Percentiles rank a stretch among this genome's conserved stretches.
Evolutionary conservation across 345 rosid genomes (phyloP).

Genomic region (Salix suchowensis): DNA sequence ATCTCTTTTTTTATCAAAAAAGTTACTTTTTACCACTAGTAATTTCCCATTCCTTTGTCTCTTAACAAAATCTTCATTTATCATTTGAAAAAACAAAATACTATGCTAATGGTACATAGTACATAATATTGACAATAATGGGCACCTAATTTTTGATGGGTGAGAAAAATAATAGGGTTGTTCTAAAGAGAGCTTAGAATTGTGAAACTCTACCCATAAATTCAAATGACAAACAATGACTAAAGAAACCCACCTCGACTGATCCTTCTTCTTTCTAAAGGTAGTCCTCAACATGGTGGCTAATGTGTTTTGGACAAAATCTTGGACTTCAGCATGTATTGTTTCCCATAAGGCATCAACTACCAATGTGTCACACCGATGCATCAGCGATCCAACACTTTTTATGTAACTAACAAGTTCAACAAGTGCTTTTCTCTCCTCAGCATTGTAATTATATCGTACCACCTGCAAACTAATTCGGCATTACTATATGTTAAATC

Average conservation of each 20-base stretch:
- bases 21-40: not conserved
- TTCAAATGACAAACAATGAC: conserved; percentile 9
- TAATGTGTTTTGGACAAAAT: conserved; percentile 93
- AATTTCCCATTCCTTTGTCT: not conserved
- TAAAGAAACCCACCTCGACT: conserved; percentile 59
- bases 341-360: conserved; percentile 99
- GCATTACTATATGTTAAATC: conserved; percentile 1
- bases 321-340: conserved; percentile 97
- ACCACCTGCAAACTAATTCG: conserved; percentile 60
- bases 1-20: not conserved
- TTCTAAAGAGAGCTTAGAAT: not conserved
- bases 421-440: conserved; percentile 87
- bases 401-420: conserved; percentile 95
- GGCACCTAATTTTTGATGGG: not conserved
- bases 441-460: conserved; percentile 79
- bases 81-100: not conserved
- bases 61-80: not conserved
- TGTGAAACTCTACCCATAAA: not conserved
- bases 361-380: conserved; percentile 79
- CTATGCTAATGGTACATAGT: not conserved
- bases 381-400: conserved; percentile 91
- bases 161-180: not conserved
- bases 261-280: conserved; percentile 91
- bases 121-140: not conserved
- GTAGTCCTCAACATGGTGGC: conserved; percentile 94